Evolutionary conservation across 495 filamentous ascomycete species (phyloP).

Genomic region (Annulohypoxylon nitens): DNA sequence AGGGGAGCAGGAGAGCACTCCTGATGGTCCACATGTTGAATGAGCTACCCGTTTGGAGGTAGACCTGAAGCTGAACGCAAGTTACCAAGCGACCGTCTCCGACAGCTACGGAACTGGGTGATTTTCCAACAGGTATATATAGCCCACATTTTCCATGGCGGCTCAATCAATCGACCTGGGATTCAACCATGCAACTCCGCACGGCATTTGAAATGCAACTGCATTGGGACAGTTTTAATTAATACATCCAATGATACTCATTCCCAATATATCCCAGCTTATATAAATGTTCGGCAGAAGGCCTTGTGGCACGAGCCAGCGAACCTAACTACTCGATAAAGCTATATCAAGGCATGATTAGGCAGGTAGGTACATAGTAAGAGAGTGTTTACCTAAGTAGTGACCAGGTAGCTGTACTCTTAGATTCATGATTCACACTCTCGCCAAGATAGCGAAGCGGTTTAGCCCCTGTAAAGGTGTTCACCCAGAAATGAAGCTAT

Average conservation of each 20-base stretch:
- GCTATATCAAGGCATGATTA: no score
- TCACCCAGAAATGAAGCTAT: no score
- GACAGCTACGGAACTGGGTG: constrained; percentile 18
- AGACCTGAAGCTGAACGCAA: constrained; percentile 29
- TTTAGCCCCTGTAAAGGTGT: no score
- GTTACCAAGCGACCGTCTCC: constrained; percentile 21
- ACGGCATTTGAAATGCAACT: constrained; percentile 48
- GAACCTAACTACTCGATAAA: not conserved
- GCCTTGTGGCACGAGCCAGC: not conserved
- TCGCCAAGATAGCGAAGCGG: no score
- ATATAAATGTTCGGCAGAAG: constrained; percentile 38
- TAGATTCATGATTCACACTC: no score
- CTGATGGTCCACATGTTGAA: constrained; percentile 53
- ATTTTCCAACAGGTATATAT: constrained; percentile 47
- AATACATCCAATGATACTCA: constrained; percentile 50
- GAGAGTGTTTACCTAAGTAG: no score
- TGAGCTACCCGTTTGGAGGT: constrained; percentile 38
- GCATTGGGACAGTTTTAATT: constrained; percentile 50
- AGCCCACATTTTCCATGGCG: constrained; percentile 43
- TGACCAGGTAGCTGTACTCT: no score
- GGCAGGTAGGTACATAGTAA: no score
- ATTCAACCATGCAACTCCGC: constrained; percentile 43
- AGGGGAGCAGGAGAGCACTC: constrained; percentile 52
- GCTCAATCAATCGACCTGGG: constrained; percentile 48
- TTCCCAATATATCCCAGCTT: constrained; percentile 46